Base-by-base conservation (phyloP, 768 basidiomycete genomes). In the Amyloporia xantha region DNA sequence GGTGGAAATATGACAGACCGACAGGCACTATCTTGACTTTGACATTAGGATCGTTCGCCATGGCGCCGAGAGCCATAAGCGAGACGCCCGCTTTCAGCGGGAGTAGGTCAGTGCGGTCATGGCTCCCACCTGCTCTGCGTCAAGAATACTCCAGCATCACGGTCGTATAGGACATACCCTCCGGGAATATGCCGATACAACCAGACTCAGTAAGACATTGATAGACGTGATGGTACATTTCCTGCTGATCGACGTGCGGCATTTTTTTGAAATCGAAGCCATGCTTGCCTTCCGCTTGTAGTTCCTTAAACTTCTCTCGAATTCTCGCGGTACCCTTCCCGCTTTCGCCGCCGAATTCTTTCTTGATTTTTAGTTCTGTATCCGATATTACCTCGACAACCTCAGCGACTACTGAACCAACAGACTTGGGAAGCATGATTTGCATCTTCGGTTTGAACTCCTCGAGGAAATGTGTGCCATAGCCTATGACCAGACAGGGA, bases 41-140 rank as follows among this genome's bases (percentile, higher is more conserved):
- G 28, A 94, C 73, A 50, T 72, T 79, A 4, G 92, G 84, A 62
- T 97, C 81, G 53, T 87, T 86, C 9, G 90, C 90, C 91, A 98
- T 95, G 4, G 96, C 94, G 21, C 96, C 96, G 7, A 99, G 76
- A 20, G 96, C 94, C 94, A 99, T 98, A 59, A 98, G 79, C 1
- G 93, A 88, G 28, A 98, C 94, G 4, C 96, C 96, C 24, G 96
- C 96, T 69, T 99, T 99, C 35, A 99, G 76, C 2, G 96, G 96
- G 17, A 98, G 79, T 43, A 98, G 77, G 66, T 98, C 93, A 7
- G 91, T 94, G 35, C 96, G 85, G 68, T 99, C 96, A 66, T 99
- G 96, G 50, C 94, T 97, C 48, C 96, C 96, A 57, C 96, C 94
- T 97, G 41, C 24, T n/a, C 23, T 37, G n/a, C 11, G 28, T 47